phyloP scores from a whole-genome alignment of 179 eudicot genomes.

The Silene vulgaris region DNA sequence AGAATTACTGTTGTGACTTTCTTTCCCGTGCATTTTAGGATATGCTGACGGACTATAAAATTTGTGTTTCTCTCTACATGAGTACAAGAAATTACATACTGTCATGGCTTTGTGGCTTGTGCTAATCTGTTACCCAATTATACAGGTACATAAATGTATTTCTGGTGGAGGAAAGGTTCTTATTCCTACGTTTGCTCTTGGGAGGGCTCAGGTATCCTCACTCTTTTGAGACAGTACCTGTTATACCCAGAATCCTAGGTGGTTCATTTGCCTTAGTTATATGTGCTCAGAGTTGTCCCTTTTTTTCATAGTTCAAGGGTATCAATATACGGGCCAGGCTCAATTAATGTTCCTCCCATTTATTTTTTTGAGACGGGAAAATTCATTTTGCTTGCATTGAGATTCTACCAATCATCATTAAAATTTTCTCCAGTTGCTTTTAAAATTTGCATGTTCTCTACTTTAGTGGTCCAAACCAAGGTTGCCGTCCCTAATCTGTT shows the following conservation, averaged over 20 bases:
- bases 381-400: too few relatives aligned
- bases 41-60: neutral
- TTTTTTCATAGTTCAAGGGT: neutral
- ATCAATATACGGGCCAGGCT: neutral
- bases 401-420: too few relatives aligned
- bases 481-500: too few relatives aligned
- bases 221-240: neutral
- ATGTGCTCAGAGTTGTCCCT: neutral
- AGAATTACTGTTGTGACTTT: neutral
- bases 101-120: neutral
- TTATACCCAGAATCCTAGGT: neutral
- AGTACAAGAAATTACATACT: neutral
- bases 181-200: slow-evolving; percentile 85
- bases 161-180: slow-evolving; percentile 85
- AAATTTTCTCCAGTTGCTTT: too few relatives aligned
- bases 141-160: slow-evolving; percentile 78
- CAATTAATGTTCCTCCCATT: too few relatives aligned
- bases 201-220: slow-evolving; percentile 76
- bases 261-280: neutral
- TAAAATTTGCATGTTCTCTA: too few relatives aligned
- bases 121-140: neutral
- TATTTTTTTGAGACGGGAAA: neutral
- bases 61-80: neutral
- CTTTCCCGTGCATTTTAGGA: neutral
- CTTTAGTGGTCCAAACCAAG: too few relatives aligned